Evolutionary conservation across 148 eudicot species (phyloP), one percentile per base, ranked within the genome.

Genomic region (Vaccinium darrowii): DNA sequence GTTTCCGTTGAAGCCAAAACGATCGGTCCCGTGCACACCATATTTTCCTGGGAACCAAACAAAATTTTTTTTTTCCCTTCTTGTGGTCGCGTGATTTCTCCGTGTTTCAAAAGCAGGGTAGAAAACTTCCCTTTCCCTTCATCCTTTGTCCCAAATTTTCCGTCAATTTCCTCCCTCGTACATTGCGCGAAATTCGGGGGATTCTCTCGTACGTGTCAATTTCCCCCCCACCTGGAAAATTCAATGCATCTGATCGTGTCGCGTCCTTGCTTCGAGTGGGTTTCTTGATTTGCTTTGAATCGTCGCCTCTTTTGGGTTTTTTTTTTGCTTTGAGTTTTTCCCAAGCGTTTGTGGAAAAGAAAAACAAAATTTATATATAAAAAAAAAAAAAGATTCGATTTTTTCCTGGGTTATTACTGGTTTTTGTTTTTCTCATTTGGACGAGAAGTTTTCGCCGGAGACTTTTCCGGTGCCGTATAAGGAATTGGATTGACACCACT

Each of bases 11-110:
- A 62, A 75, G 13, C 47, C 6, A 43, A 43, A 71, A 18, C 19
- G 30, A 18, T 73, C 79, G 72, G 73, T 67, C 21, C 23, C 73
- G 79, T 21, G 67, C 54, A 71, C 21, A 16, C 8, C 1, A 43
- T 43, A 43, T 43, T 43, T 30, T 30, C 9, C 14, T 58, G 49
- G 23, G 4, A 25, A 19, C 23, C 47, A 53, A 39, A 27, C 30
- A 2, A 13, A 36, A 27, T 0, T 27, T 27, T 56, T 9, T 19
- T 36, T 36, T 36, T 2, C 39, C 39, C 39, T 36, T 36, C 39
- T 36, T 36, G 39, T 36, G 71, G 50, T 80, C 82, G 71, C 71
- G 82, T 80, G 71, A 80, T 80, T 58, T 80, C n/a, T 82, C 27
- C 49, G 25, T 9, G 69, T 82, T 53, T 19, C 21, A 43, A 43